phyloP scores from a whole-genome alignment of 2,329 filamentous ascomycete genomes.

The Rosellinia necatrix region DNA sequence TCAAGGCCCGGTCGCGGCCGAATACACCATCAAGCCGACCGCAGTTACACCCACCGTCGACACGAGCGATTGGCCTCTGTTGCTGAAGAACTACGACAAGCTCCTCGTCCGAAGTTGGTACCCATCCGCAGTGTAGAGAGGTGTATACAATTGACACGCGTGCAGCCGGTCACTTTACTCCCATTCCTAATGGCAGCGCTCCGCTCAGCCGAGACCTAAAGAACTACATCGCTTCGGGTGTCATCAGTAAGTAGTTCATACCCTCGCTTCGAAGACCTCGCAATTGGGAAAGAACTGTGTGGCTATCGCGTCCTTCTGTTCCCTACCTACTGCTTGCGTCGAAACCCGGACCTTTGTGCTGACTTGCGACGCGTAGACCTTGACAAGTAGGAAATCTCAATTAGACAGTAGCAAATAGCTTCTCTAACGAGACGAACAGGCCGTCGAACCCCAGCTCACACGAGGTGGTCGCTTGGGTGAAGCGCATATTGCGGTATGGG shows the following conservation, averaged over 20 bases:
- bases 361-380: constrained; percentile 20
- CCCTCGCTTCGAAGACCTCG: not conserved
- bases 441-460: constrained; percentile 97
- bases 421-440: constrained; percentile 69
- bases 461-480: constrained; percentile 99
- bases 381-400: constrained; percentile 22
- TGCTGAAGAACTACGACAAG: constrained; percentile 95
- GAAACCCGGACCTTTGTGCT: not conserved
- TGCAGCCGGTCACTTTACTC: constrained; percentile 84
- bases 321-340: not conserved
- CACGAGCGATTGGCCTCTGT: constrained; percentile 88
- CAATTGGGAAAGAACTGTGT: not conserved
- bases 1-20: constrained; percentile 36
- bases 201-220: constrained; percentile 94
- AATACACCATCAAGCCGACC: constrained; percentile 80
- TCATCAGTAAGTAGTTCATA: constrained; percentile 70
- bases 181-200: constrained; percentile 89
- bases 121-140: constrained; percentile 7
- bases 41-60: constrained; percentile 76
- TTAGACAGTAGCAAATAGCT: not conserved
- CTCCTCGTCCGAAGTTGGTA: constrained; percentile 29
- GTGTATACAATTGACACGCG: constrained; percentile 19
- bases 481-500: constrained; percentile 64
- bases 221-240: constrained; percentile 94
- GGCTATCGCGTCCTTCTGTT: not conserved